These are phyloP conservation scores for Trifolium dubium DNA, from an alignment of 306 rosid species.

Conservation along the genomic window DNA sequence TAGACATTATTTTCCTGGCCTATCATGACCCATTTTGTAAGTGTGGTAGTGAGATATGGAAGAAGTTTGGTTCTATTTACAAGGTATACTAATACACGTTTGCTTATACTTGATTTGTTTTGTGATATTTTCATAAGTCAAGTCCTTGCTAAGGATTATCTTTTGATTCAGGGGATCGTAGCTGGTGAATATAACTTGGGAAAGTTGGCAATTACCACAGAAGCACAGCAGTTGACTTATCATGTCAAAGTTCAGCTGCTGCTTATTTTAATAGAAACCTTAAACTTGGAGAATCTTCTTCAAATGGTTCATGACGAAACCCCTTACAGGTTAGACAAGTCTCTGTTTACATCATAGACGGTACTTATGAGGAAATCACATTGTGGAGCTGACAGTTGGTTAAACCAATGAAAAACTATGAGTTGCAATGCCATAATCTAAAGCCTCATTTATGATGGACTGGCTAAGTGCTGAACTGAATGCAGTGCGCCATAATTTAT, in stretches of 20 bases:
- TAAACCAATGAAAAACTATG: conserved; percentile 24
- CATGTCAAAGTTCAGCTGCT: conserved; percentile 79
- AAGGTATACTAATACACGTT: conserved; percentile 59
- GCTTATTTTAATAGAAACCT: conserved; percentile 80
- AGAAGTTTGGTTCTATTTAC: conserved; percentile 63
- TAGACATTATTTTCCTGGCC: conserved; percentile 87
- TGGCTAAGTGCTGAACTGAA: conserved; percentile 4
- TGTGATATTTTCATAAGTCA: conserved; percentile 26
- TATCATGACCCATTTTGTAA: conserved; percentile 81
- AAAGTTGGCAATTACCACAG: conserved; percentile 73
- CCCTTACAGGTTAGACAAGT: conserved; percentile 73
- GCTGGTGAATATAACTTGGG: conserved; percentile 74
- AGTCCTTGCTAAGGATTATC: conserved; percentile 40
- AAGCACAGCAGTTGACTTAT: conserved; percentile 64
- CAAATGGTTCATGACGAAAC: conserved; percentile 93
- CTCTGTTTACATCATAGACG: conserved; percentile 32
- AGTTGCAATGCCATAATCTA: conserved; percentile 22
- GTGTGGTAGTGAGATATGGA: conserved; percentile 78
- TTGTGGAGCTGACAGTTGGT: conserved; percentile 21
- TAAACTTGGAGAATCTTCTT: conserved; percentile 86
- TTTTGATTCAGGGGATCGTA: conserved; percentile 70
- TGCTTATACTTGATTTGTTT: conserved; percentile 34
- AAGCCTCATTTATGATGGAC: conserved; percentile 35
- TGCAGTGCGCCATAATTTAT: conserved; percentile 1
- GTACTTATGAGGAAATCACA: conserved; percentile 21